Evolutionary conservation across 1,284 basidiomycete genomes (phyloP).

Genomic region (Limonomyces culmigenus): DNA sequence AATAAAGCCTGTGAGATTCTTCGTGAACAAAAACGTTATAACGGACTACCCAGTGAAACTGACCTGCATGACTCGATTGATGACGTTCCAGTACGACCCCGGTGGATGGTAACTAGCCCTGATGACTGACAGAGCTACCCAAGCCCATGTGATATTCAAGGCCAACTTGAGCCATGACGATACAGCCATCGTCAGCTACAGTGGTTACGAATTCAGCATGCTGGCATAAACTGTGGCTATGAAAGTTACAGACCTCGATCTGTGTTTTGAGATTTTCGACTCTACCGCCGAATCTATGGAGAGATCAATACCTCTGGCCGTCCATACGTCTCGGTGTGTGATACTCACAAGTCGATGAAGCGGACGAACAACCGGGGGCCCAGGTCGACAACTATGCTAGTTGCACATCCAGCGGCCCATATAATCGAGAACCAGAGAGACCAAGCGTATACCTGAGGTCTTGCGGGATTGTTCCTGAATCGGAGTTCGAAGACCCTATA

Average conservation of each 20-base stretch:
- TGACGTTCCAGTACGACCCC: slow-evolving; percentile 44
- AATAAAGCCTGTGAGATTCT: slow-evolving; percentile 35
- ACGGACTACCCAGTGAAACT: slow-evolving; percentile 3
- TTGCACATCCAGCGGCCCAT: slow-evolving; percentile 48
- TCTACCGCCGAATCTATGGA: slow-evolving; percentile 43
- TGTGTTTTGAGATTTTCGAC: slow-evolving; percentile 47
- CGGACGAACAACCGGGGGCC: slow-evolving; percentile 39
- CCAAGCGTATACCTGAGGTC: slow-evolving; percentile 46
- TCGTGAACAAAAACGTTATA: background rate
- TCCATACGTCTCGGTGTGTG: too few species aligned
- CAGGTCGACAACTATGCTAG: slow-evolving; percentile 46
- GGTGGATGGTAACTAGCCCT: slow-evolving; percentile 38
- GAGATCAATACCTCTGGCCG: too few species aligned
- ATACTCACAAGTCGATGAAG: slow-evolving; percentile 29
- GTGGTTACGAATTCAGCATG: too few species aligned
- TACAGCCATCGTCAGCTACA: slow-evolving; percentile 55
- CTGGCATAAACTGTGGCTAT: background rate
- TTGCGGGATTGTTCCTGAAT: slow-evolving; percentile 30
- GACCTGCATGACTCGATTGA: slow-evolving; percentile 58
- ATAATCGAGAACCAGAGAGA: slow-evolving; percentile 55
- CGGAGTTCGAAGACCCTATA: slow-evolving; percentile 48
- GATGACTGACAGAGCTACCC: slow-evolving; percentile 52
- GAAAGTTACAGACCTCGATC: slow-evolving; percentile 33
- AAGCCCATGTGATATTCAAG: slow-evolving; percentile 49
- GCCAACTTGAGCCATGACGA: slow-evolving; percentile 52